These are phyloP conservation scores for Nothomitra cinnamomea DNA, from an alignment of 2,329 filamentous ascomycete genomes.

Conservation along the genomic window DNA sequence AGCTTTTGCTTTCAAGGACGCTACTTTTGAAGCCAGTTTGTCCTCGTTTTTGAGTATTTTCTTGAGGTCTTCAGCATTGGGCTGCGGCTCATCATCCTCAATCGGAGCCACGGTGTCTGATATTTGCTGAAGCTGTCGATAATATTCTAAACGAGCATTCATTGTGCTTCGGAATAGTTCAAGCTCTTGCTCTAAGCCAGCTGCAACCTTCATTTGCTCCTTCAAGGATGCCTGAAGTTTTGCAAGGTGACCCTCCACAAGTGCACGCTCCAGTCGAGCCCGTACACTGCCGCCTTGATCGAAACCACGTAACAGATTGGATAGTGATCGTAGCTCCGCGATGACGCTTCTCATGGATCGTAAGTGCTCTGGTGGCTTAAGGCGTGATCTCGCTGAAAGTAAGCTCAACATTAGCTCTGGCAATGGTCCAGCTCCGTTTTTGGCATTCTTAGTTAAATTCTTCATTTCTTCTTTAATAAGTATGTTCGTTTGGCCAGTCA, in stretches of 20 bases:
- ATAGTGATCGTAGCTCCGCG: constrained; percentile 48
- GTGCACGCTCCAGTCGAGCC: constrained; percentile 42
- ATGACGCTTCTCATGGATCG: constrained; percentile 56
- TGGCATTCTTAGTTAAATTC: constrained; percentile 41
- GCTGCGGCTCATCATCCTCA: constrained; percentile 33
- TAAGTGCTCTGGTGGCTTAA: constrained; percentile 29
- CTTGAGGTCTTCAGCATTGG: constrained; percentile 33
- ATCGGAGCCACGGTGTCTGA: constrained; percentile 27
- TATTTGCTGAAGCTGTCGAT: constrained; percentile 76
- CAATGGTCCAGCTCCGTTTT: constrained; percentile 48
- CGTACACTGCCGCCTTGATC: constrained; percentile 35
- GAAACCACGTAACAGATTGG: constrained; percentile 41
- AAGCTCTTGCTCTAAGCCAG: constrained; percentile 43
- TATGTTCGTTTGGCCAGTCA: constrained; percentile 62
- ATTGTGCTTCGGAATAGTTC: constrained; percentile 61
- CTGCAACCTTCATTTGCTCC: constrained; percentile 34
- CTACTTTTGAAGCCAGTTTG: constrained; percentile 38
- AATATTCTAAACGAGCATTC: constrained; percentile 78
- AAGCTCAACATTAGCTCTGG: constrained; percentile 43
- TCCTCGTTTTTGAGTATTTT: constrained; percentile 30
- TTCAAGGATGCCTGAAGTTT: constrained; percentile 35
- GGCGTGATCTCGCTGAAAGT: constrained; percentile 26
- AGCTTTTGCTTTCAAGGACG: constrained; percentile 50
- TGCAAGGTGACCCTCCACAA: constrained; percentile 47
- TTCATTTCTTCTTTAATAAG: constrained; percentile 59